Evolutionary conservation across 2,329 filamentous ascomycete genomes (phyloP).

Genomic region (Mollisia scopiformis): DNA sequence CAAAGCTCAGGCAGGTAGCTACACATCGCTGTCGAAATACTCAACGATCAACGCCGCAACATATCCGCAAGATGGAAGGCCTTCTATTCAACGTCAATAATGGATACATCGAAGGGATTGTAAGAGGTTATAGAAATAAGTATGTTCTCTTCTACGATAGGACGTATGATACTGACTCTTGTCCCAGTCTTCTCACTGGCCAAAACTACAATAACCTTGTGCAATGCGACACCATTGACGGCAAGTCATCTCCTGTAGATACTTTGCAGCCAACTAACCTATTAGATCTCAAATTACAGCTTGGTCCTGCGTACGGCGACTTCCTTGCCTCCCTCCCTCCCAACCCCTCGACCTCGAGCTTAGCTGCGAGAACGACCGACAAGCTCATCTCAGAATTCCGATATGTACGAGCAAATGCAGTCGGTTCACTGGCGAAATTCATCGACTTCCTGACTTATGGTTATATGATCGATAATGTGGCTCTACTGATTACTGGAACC

Average conservation of each 20-base stretch:
- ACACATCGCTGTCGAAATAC: not conserved
- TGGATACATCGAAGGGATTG: conserved; percentile 97
- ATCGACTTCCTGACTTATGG: conserved; percentile 98
- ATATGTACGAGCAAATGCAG: conserved; percentile 92
- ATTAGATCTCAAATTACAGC: conserved; percentile 94
- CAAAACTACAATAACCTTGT: conserved; percentile 94
- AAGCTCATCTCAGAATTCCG: conserved; percentile 98
- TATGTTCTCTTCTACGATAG: too few relatives aligned
- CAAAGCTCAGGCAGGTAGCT: not conserved
- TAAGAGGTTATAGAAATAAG: conserved; percentile 95
- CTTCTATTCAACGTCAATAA: conserved; percentile 94
- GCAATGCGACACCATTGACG: conserved; percentile 97
- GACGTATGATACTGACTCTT: too few relatives aligned
- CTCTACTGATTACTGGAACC: conserved; percentile 95
- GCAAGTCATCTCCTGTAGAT: conserved; percentile 38
- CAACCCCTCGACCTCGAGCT: conserved; percentile 93
- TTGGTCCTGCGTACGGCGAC: conserved; percentile 95
- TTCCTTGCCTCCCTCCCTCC: conserved; percentile 92
- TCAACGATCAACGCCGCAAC: conserved; percentile 12
- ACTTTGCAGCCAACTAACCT: not conserved
- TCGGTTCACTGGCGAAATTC: conserved; percentile 88
- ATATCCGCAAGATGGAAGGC: conserved; percentile 72
- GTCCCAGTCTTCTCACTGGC: conserved; percentile 83
- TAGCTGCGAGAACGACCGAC: conserved; percentile 94
- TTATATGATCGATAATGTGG: conserved; percentile 99